phyloP scores from a whole-genome alignment of 371 early-diverging fungal genomes.

The Lichtheimia hyalospora region DNA sequence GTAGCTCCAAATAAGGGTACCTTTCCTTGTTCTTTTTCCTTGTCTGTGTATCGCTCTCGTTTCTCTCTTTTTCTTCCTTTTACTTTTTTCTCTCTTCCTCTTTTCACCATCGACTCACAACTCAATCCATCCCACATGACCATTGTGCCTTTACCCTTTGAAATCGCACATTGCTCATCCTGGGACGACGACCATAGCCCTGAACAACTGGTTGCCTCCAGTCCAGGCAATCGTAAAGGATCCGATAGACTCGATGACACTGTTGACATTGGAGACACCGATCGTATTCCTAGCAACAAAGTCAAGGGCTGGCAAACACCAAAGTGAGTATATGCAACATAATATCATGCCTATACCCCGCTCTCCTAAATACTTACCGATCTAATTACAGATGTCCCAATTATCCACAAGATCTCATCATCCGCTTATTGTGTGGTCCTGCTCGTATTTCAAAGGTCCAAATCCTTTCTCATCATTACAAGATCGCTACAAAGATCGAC shows the following conservation, averaged over 20 bases:
- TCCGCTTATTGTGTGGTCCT: conserved; percentile 59
- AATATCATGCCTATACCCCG: too few species aligned
- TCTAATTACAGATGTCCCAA: conserved; percentile 57
- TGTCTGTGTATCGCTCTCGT: not conserved
- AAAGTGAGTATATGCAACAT: conserved; percentile 25
- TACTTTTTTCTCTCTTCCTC: conserved; percentile 1
- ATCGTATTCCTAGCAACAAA: conserved; percentile 21
- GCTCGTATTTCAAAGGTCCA: conserved; percentile 72
- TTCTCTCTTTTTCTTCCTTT: not conserved
- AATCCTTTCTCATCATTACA: conserved; percentile 78
- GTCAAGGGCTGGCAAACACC: conserved; percentile 51
- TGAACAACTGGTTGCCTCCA: conserved; percentile 36
- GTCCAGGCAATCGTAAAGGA: conserved; percentile 27
- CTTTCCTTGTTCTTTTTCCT: too few species aligned
- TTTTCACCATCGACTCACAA: not conserved
- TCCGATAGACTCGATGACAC: conserved; percentile 13
- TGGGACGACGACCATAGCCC: conserved; percentile 46
- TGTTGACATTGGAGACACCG: conserved; percentile 12
- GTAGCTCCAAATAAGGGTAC: conserved; percentile 10
- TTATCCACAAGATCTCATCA: conserved; percentile 72
- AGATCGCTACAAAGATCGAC: conserved; percentile 77
- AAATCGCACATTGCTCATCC: conserved; percentile 31
- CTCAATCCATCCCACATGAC: conserved; percentile 15
- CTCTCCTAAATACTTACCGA: too few species aligned
- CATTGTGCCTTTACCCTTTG: conserved; percentile 20